phyloP scores from a whole-genome alignment of 2,329 filamentous ascomycete species.

The Madurella mycetomatis region DNA sequence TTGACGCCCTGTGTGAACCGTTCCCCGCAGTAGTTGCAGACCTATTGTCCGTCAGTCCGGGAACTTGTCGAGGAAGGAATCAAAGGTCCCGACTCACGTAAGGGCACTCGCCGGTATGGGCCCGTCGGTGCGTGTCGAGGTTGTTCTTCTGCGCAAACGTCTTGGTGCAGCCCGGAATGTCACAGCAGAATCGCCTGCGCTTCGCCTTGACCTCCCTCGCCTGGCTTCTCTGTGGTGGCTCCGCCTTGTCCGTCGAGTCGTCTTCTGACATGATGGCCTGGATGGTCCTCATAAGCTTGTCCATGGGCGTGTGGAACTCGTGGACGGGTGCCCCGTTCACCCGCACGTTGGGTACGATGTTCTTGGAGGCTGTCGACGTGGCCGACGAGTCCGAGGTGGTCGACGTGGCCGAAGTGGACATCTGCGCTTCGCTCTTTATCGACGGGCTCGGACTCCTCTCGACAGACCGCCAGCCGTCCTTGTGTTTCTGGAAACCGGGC shows the following conservation, averaged over 20 bases:
- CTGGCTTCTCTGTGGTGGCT: conserved; percentile 1
- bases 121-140: conserved; percentile 80
- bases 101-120: conserved; percentile 85
- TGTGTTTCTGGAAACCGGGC: conserved; percentile 24
- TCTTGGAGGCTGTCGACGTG: conserved; percentile 31
- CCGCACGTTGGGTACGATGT: conserved; percentile 43
- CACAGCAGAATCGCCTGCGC: conserved; percentile 69
- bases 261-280: conserved; percentile 58
- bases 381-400: conserved; percentile 11
- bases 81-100: conserved; percentile 57
- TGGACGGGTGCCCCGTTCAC: conserved; percentile 45
- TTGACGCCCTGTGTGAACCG: conserved; percentile 89
- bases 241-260: conserved; percentile 23
- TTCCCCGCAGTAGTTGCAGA: conserved; percentile 71
- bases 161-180: conserved; percentile 69
- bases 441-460: conserved; percentile 32
- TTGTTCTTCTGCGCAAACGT: conserved; percentile 90
- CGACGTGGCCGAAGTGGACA: conserved; percentile 17
- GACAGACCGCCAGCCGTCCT: conserved; percentile 27
- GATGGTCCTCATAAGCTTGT: conserved; percentile 84
- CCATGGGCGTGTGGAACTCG: conserved; percentile 75
- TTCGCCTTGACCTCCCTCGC: conserved; percentile 43
- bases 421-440: conserved; percentile 33
- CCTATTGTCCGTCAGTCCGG: conserved; percentile 36
- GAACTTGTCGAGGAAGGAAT: background rate